Percentiles rank a stretch among this genome's conserved stretches.
phyloP scores from a whole-genome alignment of 2,329 filamentous ascomycete species.

The Fusarium coicis region DNA sequence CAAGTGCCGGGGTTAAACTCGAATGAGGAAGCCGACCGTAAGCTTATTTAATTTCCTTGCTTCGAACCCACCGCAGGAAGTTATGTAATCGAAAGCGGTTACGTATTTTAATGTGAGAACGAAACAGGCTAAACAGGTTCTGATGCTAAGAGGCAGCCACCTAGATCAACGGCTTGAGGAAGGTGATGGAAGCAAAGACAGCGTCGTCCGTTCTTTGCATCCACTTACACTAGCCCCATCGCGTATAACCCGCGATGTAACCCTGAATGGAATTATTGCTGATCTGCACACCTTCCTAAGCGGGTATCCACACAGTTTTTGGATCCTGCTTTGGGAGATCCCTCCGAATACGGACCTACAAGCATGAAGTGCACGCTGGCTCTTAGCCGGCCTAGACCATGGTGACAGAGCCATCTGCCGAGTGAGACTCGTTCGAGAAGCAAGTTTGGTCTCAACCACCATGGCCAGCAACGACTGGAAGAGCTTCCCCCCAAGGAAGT shows the following conservation, averaged over 20 bases:
- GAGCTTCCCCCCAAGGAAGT: conserved; percentile 45
- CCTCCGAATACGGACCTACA: conserved; percentile 3
- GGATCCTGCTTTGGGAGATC: not conserved
- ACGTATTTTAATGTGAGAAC: not conserved
- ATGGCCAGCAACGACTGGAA: conserved; percentile 42
- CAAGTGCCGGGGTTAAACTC: not conserved
- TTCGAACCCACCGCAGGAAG: not conserved
- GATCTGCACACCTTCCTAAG: not conserved
- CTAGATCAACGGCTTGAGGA: not conserved
- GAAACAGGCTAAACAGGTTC: not conserved
- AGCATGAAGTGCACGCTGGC: not conserved
- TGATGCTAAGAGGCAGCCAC: not conserved
- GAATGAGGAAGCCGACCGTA: not conserved
- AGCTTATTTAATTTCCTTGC: not conserved
- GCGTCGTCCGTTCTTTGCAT: not conserved
- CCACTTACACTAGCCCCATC: not conserved
- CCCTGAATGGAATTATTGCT: not conserved
- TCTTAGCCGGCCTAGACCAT: not conserved
- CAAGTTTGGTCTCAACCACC: not conserved
- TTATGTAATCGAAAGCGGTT: not conserved
- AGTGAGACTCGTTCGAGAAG: not conserved
- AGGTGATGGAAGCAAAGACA: not conserved
- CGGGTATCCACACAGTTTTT: not conserved
- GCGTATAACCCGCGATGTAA: not conserved
- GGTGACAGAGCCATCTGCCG: not conserved